phyloP scores from a whole-genome alignment of 148 eudicot species.

The Rhododendron ovatum region DNA sequence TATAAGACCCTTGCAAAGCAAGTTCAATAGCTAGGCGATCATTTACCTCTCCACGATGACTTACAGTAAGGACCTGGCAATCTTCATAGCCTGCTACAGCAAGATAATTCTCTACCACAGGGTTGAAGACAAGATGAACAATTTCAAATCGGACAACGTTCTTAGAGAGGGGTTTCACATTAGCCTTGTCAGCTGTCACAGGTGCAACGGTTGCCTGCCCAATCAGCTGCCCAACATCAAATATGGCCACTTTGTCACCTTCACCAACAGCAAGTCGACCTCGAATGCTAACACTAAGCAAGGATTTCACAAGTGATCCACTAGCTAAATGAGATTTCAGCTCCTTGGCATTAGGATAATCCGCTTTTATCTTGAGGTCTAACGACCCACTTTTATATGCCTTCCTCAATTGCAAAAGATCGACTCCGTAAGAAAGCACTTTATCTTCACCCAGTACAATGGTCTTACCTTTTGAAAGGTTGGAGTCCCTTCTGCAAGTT shows the following conservation, averaged over 20 bases:
- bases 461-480: conserved; percentile 59
- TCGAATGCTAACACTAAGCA: conserved; percentile 85
- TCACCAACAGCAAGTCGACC: conserved; percentile 99
- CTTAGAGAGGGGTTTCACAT: conserved; percentile 94
- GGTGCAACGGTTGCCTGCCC: conserved; percentile 96
- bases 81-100: conserved; percentile 99
- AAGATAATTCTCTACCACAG: conserved; percentile 89
- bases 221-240: conserved; percentile 98
- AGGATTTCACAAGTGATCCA: conserved; percentile 93
- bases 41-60: conserved; percentile 94
- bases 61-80: conserved; percentile 95
- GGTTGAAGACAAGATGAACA: conserved; percentile 84
- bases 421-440: conserved; percentile 52
- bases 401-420: conserved; percentile 89
- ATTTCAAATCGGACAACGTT: conserved; percentile 97
- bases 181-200: conserved; percentile 95
- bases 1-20: conserved; percentile 98
- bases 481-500: conserved; percentile 65
- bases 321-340: conserved; percentile 78
- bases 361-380: conserved; percentile 94
- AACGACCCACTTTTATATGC: conserved; percentile 96
- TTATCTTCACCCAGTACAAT: conserved; percentile 62
- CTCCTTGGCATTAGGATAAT: conserved; percentile 94
- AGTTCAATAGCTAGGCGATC: conserved; percentile 97
- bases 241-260: conserved; percentile 97